A percentile compares a stretch with the other conserved stretches of the same genome.
These are phyloP conservation scores for Myriosclerotinia curreyana DNA, from an alignment of 2,329 filamentous ascomycete species.

Conservation along the genomic window DNA sequence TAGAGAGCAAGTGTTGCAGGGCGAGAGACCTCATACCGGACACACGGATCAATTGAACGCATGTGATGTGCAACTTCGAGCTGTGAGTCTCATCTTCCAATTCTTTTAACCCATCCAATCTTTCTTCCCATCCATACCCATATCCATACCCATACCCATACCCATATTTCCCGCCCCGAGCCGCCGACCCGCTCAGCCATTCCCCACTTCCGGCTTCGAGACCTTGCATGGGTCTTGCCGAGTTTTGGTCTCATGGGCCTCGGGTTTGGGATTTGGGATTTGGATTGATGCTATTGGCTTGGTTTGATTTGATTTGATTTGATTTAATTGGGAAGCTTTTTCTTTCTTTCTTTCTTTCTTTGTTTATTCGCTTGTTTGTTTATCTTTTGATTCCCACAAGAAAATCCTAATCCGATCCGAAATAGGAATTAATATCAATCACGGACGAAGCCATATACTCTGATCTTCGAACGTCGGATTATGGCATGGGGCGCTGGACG, in stretches of 20 bases:
- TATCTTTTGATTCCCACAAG: no score
- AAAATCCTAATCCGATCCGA: neutral
- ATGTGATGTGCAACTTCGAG: slow-evolving; percentile 56
- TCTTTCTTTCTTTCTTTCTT: no score
- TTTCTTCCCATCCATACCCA: neutral
- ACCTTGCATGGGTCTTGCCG: neutral
- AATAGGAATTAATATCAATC: slow-evolving; percentile 53
- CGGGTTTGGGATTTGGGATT: no score
- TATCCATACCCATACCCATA: neutral
- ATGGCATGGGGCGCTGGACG: slow-evolving; percentile 58
- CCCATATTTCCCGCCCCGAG: neutral
- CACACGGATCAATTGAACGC: slow-evolving; percentile 50
- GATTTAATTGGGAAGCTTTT: no score
- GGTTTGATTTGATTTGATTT: no score
- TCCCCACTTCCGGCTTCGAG: neutral
- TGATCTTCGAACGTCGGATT: slow-evolving; percentile 53
- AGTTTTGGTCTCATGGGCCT: neutral
- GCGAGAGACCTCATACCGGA: slow-evolving; percentile 47
- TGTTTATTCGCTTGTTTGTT: no score
- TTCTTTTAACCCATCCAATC: no score
- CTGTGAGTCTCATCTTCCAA: slow-evolving; percentile 45
- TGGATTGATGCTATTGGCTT: no score
- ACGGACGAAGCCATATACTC: slow-evolving; percentile 58
- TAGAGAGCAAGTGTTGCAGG: slow-evolving; percentile 53
- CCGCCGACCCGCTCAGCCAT: neutral